Base-by-base conservation (phyloP, 1,284 basidiomycete genomes). In the Cystobasidium pallidum region DNA sequence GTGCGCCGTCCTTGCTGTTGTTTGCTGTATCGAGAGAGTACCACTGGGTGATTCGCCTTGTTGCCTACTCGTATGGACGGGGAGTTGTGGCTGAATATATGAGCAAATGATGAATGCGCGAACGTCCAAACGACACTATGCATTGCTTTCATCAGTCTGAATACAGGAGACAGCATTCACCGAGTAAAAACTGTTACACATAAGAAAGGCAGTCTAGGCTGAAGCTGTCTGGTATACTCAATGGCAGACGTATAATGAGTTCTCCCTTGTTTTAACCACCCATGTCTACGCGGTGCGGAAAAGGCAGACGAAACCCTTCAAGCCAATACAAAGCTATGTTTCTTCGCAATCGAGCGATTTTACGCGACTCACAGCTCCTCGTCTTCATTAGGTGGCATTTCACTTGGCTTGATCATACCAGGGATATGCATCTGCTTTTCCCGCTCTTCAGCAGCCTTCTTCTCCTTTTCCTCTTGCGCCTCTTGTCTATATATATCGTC, bases 391-490 rank as follows among this genome's bases (percentile, higher is more conserved):
- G 94, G 92, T 80, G 84, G 81, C 73, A 96, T 81, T 82, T 94
- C 91, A 77, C 89, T 90, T 36, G 95, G 95, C 83, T 98, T 98
- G 81, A 98, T 86, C 91, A 99, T 92, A 68, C 96, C 96, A n/a
- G 95, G 96, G 75, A 99, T 93, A 76, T 91, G 88, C 85, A 92
- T 91, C 21, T 94, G 94, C 39, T 88, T 86, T 83, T 93, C 88
- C 68, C 90, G 88, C 82, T 97, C 94, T 74, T 88, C 89, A 74
- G 89, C 87, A 0, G 88, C 85, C 82, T 87, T 86, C 75, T 82
- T 80, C 77, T 88, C 83, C 70, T 85, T 84, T 81, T 96, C 94
- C 3, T 88, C 87, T 81, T 99, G 95, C 83, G 94, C 96, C 82
- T 99, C 96, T 79, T 98, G 96, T 73, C 92, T 84, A 83, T 86